A percentile compares a stretch with the other conserved stretches of the same genome.
These are phyloP conservation scores for Tephrocybe sp. DNA, from an alignment of 768 basidiomycete species.

Conservation along the genomic window DNA sequence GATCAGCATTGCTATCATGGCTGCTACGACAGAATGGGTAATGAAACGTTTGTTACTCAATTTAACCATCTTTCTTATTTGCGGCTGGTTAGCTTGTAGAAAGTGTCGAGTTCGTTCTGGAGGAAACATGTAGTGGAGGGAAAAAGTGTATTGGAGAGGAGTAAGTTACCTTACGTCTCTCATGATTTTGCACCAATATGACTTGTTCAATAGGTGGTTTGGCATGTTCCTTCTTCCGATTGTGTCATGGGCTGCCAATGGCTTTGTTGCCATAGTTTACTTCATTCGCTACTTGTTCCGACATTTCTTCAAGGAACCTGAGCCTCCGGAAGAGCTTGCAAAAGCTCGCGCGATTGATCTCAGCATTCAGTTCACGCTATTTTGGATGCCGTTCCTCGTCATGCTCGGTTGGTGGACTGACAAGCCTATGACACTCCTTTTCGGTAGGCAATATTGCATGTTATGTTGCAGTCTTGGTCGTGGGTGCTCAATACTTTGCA, in stretches of 20 bases:
- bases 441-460: conserved; percentile 43
- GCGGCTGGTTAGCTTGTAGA: conserved; percentile 57
- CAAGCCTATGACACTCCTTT: conserved; percentile 62
- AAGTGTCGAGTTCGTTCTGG: conserved; percentile 55
- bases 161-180: conserved; percentile 30
- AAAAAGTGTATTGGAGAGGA: conserved; percentile 45
- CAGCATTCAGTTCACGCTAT: conserved; percentile 73
- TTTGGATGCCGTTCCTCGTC: conserved; percentile 76
- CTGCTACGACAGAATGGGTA: conserved; percentile 70
- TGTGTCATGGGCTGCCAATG: conserved; percentile 73
- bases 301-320: conserved; percentile 36
- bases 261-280: conserved; percentile 54
- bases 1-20: conserved; percentile 59
- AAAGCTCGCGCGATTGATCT: conserved; percentile 72
- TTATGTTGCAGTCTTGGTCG: neutral
- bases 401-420: conserved; percentile 65
- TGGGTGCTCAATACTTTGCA: conserved; percentile 22
- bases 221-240: conserved; percentile 70
- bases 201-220: conserved; percentile 51
- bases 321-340: conserved; percentile 56
- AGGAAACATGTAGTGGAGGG: conserved; percentile 38
- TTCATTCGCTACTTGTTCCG: conserved; percentile 46
- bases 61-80: conserved; percentile 42
- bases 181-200: neutral
- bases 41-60: neutral